Conservation (phyloP, 2,329 filamentous ascomycete species). For the Scedosporium apiospermum region DNA sequence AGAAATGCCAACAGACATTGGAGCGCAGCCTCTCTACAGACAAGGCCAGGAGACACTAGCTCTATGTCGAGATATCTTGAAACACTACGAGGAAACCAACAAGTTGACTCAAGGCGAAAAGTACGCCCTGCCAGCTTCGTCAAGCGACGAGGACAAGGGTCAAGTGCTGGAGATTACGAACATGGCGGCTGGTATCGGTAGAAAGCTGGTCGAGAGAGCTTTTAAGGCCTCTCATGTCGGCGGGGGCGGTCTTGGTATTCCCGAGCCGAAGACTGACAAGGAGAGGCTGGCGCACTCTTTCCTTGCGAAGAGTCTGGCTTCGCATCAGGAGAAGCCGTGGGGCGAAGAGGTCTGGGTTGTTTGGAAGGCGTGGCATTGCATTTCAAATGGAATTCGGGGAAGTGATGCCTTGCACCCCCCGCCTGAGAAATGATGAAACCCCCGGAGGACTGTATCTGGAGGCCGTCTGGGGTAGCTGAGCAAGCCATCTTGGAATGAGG, state of each 20-base stretch:
- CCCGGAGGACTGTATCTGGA: background rate
- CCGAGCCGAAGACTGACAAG: background rate
- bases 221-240: background rate
- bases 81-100: conserved; percentile 7
- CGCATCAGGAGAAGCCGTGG: conserved; percentile 8
- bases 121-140: background rate
- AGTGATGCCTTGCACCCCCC: conserved; percentile 6
- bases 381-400: background rate
- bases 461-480: background rate
- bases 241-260: background rate
- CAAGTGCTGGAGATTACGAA: conserved; percentile 10
- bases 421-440: conserved; percentile 5
- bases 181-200: conserved; percentile 7
- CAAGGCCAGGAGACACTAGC: background rate
- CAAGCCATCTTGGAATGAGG: background rate
- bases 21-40: conserved; percentile 1
- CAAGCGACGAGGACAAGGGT: conserved; percentile 7
- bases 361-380: conserved; percentile 7
- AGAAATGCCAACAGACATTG: background rate
- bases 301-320: conserved; percentile 9
- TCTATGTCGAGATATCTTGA: conserved; percentile 2
- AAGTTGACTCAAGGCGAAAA: conserved; percentile 1
- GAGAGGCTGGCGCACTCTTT: conserved; percentile 6
- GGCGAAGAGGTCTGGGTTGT: conserved; percentile 9
- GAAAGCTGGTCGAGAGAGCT: conserved; percentile 9